Evolutionary conservation across 331 rosid genomes (phyloP), one percentile per base, ranked within the genome.

Genomic region (Quercus lobata): DNA sequence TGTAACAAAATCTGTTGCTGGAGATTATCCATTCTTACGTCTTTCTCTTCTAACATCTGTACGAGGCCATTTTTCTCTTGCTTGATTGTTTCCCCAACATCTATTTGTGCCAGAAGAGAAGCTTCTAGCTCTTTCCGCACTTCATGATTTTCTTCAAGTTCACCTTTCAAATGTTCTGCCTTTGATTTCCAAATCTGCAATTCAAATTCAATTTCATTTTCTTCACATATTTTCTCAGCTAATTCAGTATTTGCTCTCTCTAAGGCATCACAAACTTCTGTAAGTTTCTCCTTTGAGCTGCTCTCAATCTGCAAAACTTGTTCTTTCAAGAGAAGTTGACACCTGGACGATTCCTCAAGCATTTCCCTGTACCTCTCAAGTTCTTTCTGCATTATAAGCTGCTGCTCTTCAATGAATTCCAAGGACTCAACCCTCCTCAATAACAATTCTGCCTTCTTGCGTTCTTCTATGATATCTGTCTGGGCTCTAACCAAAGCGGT

Each of bases 81-180:
- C 91, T 89, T 86, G 61, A 84, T 74, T 78, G 82, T 81, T 84
- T 90, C 98, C 27, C 85, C 91, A 68, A 78, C 77, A 57, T 80
- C 91, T 52, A 93, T 84, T 85, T 96, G 90, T 69, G 85, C 87
- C 63, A 93, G 89, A 81, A 93, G 94, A 52, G 96, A 91, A 80
- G 89, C 79, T 87, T 96, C 99, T 24, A 96, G 79, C 78, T 89
- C 91, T 78, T 79, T 91, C 41, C 93, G 88, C 72, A 74, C 25
- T 25, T 11, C 79, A 29, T 79, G 87, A 71, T 77, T 87, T 83
- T 78, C 88, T 82, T 93, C 92, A 15, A 90, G 87, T 76, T 88
- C 88, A 63, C 14, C 71, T 85, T 83, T 76, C 79, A 91, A 80
- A 18, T 82, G 89, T 22, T 90, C 89, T 24, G 80, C 87, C 49